Conservation (phyloP, 2,329 filamentous ascomycete species). For the Metarhizium brunneum region DNA sequence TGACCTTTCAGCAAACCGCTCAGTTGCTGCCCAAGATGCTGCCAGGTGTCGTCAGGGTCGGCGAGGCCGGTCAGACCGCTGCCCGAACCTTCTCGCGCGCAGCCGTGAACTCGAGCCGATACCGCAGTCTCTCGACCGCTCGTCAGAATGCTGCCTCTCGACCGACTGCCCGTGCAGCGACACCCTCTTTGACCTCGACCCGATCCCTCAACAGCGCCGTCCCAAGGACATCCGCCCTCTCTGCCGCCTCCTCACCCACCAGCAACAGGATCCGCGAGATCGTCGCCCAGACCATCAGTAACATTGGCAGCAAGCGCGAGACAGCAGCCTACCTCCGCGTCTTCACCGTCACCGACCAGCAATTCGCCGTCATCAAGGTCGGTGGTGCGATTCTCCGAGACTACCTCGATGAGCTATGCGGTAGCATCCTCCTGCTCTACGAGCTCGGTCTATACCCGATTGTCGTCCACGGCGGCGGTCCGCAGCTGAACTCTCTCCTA, state of each 20-base stretch:
- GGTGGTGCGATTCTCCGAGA: slow-evolving; percentile 94
- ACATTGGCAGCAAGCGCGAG: slow-evolving; percentile 92
- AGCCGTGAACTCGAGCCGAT: too few species aligned
- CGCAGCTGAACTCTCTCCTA: slow-evolving; percentile 86
- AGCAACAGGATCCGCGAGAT: slow-evolving; percentile 24
- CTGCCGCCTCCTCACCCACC: background rate
- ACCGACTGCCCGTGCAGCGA: too few species aligned
- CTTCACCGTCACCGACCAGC: slow-evolving; percentile 92
- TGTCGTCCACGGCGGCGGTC: slow-evolving; percentile 89
- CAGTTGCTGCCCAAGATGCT: too few species aligned
- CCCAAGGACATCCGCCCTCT: background rate
- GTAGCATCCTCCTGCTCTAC: slow-evolving; percentile 82
- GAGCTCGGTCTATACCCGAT: slow-evolving; percentile 92
- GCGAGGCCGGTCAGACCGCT: too few species aligned
- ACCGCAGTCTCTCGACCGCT: too few species aligned
- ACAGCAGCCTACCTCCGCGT: slow-evolving; percentile 93
- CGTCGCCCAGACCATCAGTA: slow-evolving; percentile 61
- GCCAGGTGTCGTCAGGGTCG: too few species aligned
- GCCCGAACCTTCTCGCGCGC: too few species aligned
- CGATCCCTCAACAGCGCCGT: background rate
- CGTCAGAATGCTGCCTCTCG: too few species aligned
- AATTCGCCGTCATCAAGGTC: slow-evolving; percentile 97
- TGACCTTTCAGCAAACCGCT: too few species aligned
- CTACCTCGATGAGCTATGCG: slow-evolving; percentile 83
- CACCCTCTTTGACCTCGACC: background rate